These are phyloP conservation scores for Candida coleopterorum DNA, from an alignment of 805 yeast genomes.

Conservation along the genomic window DNA sequence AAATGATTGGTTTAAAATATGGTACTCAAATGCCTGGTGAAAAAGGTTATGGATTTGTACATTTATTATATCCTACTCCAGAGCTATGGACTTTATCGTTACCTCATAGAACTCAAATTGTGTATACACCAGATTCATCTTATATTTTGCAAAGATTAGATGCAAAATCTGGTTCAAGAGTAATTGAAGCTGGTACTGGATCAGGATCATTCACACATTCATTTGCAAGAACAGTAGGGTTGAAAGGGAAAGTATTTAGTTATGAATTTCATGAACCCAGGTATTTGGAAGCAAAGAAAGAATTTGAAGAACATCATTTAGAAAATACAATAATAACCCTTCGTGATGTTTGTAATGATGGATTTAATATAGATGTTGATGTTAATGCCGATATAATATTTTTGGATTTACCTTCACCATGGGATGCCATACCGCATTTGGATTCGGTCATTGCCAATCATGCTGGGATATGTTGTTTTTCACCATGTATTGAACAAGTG, in stretches of 20 bases:
- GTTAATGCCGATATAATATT: slow-evolving; percentile 73
- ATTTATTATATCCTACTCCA: slow-evolving; percentile 85
- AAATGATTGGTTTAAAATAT: slow-evolving; percentile 74
- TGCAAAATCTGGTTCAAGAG: slow-evolving; percentile 67
- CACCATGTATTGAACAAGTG: slow-evolving; percentile 98
- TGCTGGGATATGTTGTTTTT: slow-evolving; percentile 85
- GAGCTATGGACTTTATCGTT: slow-evolving; percentile 95
- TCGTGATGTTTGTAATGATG: slow-evolving; percentile 87
- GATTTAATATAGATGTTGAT: slow-evolving; percentile 54
- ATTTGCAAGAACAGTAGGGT: slow-evolving; percentile 71
- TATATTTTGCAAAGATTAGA: slow-evolving; percentile 81
- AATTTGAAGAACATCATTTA: slow-evolving; percentile 71
- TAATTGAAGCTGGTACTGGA: slow-evolving; percentile 97
- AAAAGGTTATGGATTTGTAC: slow-evolving; percentile 79
- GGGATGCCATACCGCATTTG: slow-evolving; percentile 87
- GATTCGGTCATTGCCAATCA: slow-evolving; percentile 52
- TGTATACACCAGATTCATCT: slow-evolving; percentile 91
- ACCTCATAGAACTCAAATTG: slow-evolving; percentile 97
- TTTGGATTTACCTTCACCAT: slow-evolving; percentile 92
- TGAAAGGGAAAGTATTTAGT: slow-evolving; percentile 63
- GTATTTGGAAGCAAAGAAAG: slow-evolving; percentile 70
- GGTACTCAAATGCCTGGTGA: slow-evolving; percentile 82
- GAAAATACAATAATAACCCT: slow-evolving; percentile 68
- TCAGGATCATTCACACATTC: slow-evolving; percentile 95
- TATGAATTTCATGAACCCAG: slow-evolving; percentile 91